Conservation (phyloP, 1,139 yeast genomes). For the Meyerozyma sp. region DNA sequence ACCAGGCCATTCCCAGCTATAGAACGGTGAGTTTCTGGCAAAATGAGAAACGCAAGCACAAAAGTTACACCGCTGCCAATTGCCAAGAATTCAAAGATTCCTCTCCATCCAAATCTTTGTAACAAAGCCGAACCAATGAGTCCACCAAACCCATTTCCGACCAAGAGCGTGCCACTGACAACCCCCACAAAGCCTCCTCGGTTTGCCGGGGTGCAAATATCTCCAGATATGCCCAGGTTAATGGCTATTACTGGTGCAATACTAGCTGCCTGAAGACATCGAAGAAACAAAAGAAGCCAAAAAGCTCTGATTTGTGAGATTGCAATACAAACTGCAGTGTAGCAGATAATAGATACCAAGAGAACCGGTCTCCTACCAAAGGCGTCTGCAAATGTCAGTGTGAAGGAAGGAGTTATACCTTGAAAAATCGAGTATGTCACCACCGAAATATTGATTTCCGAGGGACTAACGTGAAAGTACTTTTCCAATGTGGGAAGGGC, state of each 20-base stretch:
- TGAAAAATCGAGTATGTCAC: constrained; percentile 34
- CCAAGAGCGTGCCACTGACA: constrained; percentile 29
- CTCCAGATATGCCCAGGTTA: constrained; percentile 36
- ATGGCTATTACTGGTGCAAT: constrained; percentile 39
- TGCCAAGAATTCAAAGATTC: constrained; percentile 32
- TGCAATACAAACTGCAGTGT: constrained; percentile 54
- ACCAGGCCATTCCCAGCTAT: constrained; percentile 38
- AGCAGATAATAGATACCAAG: constrained; percentile 46
- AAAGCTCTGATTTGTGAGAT: constrained; percentile 47
- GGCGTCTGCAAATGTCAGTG: constrained; percentile 62
- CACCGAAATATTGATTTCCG: constrained; percentile 28
- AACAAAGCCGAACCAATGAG: constrained; percentile 34
- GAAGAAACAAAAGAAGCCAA: constrained; percentile 30
- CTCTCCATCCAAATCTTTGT: constrained; percentile 29
- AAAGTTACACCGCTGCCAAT: constrained; percentile 32
- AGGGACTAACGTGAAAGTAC: constrained; percentile 19
- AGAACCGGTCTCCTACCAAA: constrained; percentile 68
- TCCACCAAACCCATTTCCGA: constrained; percentile 39
- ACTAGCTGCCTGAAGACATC: constrained; percentile 38
- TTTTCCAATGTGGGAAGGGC: constrained; percentile 31
- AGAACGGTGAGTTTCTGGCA: constrained; percentile 34
- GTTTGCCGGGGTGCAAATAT: constrained; percentile 29
- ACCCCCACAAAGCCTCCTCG: constrained; percentile 38
- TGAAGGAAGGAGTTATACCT: constrained; percentile 50
- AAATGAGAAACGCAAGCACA: constrained; percentile 15